These are phyloP conservation scores for Monosporozyma servazzii DNA, from an alignment of 805 yeast genomes.

Conservation along the genomic window DNA sequence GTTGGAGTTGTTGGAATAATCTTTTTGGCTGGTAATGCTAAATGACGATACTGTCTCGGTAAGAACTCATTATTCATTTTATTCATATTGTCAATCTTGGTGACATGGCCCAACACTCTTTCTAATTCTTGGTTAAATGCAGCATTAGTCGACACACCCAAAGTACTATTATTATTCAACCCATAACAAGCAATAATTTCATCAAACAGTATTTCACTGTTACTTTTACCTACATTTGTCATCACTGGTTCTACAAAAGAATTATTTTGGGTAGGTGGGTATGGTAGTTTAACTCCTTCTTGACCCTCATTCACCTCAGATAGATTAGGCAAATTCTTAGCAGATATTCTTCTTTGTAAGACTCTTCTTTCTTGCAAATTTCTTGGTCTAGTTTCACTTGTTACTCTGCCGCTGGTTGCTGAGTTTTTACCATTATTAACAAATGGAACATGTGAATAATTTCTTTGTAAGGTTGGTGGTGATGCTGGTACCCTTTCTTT, in stretches of 20 bases:
- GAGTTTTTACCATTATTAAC: neutral
- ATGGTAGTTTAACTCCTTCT: neutral
- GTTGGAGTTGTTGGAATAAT: neutral
- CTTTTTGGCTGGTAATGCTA: neutral
- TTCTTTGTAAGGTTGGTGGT: neutral
- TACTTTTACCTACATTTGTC: slow-evolving; percentile 4
- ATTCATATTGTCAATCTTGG: slow-evolving; percentile 5
- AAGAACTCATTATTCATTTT: neutral
- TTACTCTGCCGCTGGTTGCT: neutral
- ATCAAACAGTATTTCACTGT: slow-evolving; percentile 20
- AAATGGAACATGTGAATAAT: neutral
- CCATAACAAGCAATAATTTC: slow-evolving; percentile 23
- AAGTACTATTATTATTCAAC: neutral
- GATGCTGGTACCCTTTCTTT: neutral
- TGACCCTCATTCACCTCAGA: neutral
- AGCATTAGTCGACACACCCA: neutral
- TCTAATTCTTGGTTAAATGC: slow-evolving; percentile 14
- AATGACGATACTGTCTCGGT: neutral
- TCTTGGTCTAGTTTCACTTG: neutral
- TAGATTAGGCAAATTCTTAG: neutral
- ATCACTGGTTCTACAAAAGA: neutral
- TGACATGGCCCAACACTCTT: slow-evolving; percentile 13
- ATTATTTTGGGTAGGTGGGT: neutral
- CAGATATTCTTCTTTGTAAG: slow-evolving; percentile 2
- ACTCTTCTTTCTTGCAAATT: slow-evolving; percentile 2